phyloP scores from a whole-genome alignment of 2,329 filamentous ascomycete genomes.

The Macrophomina phaseolina region DNA sequence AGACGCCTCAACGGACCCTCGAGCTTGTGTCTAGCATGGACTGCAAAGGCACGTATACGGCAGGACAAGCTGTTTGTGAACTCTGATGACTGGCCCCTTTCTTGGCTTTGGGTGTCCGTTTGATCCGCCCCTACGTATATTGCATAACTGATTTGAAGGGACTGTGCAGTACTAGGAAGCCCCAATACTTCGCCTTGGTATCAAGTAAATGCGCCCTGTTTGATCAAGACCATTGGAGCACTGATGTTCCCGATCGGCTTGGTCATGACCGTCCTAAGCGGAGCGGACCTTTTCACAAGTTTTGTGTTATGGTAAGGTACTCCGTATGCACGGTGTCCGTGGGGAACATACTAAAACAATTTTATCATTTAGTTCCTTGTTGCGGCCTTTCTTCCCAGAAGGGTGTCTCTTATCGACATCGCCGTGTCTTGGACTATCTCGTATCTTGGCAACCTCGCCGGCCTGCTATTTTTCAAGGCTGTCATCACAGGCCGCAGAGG shows the following conservation, averaged over 20 bases:
- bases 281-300: slow-evolving; percentile 42
- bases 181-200: slow-evolving; percentile 56
- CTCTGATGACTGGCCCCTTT: slow-evolving; percentile 28
- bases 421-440: slow-evolving; percentile 37
- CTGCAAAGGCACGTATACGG: slow-evolving; percentile 29
- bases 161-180: slow-evolving; percentile 33
- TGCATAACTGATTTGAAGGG: neutral
- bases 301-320: slow-evolving; percentile 28
- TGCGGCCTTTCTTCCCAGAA: slow-evolving; percentile 32
- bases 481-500: slow-evolving; percentile 39
- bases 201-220: slow-evolving; percentile 51
- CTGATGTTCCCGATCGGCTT: slow-evolving; percentile 45
- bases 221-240: slow-evolving; percentile 40
- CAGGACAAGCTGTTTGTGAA: slow-evolving; percentile 29
- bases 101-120: slow-evolving; percentile 27
- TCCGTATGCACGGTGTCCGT: neutral
- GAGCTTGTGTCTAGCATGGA: slow-evolving; percentile 30
- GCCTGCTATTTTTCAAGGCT: slow-evolving; percentile 39
- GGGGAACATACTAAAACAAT: neutral
- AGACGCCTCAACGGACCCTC: slow-evolving; percentile 29
- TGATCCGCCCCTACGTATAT: neutral
- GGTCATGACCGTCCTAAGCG: slow-evolving; percentile 40
- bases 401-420: slow-evolving; percentile 33
- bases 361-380: slow-evolving; percentile 30
- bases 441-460: slow-evolving; percentile 41